Evolutionary conservation across 148 eudicot genomes (phyloP).

Genomic region (Hydrangea macrophylla): DNA sequence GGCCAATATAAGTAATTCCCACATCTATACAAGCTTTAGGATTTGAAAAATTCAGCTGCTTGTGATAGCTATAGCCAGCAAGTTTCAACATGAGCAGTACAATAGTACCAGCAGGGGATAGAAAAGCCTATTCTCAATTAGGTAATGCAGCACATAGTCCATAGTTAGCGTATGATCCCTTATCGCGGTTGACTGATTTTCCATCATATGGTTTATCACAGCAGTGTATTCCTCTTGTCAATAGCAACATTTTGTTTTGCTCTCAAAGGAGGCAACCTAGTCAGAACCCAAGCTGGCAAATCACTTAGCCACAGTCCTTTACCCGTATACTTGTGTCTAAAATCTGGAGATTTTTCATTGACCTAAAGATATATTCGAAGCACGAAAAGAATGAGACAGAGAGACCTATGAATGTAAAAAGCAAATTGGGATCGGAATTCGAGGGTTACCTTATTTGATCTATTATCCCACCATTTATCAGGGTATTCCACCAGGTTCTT

Average conservation of each 20-base stretch:
- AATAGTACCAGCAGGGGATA: too few relatives aligned
- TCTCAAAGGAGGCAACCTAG: conserved; percentile 35
- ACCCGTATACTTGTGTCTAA: conserved; percentile 39
- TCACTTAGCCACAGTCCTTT: conserved; percentile 37
- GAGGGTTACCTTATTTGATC: conserved; percentile 31
- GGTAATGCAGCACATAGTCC: too few relatives aligned
- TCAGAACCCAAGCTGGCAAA: conserved; percentile 36
- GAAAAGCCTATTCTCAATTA: too few relatives aligned
- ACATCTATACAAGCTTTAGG: too few relatives aligned
- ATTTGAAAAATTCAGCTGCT: too few relatives aligned
- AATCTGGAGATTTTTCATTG: conserved; percentile 38
- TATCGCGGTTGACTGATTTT: too few relatives aligned
- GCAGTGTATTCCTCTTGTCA: not conserved
- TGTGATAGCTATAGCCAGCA: too few relatives aligned
- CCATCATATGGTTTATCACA: too few relatives aligned
- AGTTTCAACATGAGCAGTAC: too few relatives aligned
- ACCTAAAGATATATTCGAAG: conserved; percentile 13
- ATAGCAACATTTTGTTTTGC: not conserved
- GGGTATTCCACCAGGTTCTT: conserved; percentile 45
- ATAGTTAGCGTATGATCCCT: too few relatives aligned
- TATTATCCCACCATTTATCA: conserved; percentile 54
- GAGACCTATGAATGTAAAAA: not conserved
- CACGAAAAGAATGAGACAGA: not conserved
- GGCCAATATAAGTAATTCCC: too few relatives aligned
- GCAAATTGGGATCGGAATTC: not conserved